Evolutionary conservation across 345 rosid species (phyloP), one percentile per base, ranked within the genome.

Genomic region (Ceriops decandra): DNA sequence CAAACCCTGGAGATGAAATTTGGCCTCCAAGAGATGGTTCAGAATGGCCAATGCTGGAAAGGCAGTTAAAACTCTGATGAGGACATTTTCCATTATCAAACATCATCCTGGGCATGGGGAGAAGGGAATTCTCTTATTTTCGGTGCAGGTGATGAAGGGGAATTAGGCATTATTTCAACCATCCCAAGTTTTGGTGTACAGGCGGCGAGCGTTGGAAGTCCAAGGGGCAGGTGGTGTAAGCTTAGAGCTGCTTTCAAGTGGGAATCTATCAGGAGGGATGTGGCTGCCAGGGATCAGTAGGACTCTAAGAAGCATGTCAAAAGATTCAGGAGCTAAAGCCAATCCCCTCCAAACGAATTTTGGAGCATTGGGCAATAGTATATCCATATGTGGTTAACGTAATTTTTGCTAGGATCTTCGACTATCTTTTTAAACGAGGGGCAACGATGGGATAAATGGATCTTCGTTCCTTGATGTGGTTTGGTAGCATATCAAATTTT

Each of bases 201-300:
- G 63, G 7, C 78, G 49, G 74, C 57, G 13, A 73, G 69, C 47
- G 67, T 66, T 11, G 68, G 79, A 52, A 74, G 74, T 36, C 81
- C 85, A 0, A 86, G 72, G 74, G 90, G 76, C 9, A 71, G 86
- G 21, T 89, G 98, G 98, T 81, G 87, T 68, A 88, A 87, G 84
- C 71, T 91, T 26, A 74, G 90, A 60, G 92, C 97, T 21, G 92
- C 85, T 4, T 42, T 89, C 19, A 83, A 73, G 52, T 59, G 73
- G 71, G 35, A 71, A 20, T 81, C 80, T 5, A 62, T 85, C 2
- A 49, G 75, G 77, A 72, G 78, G 46, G 60, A 63, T 19, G 56
- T 76, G 56, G 83, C 71, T 49, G 69, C 79, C 5, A 76, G 9
- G 71, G 26, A 24, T 24, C 26, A 24, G 17, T 24, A 60, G 72